Conservation (phyloP, 2,329 filamentous ascomycete genomes). For the Penicillium sp. region DNA sequence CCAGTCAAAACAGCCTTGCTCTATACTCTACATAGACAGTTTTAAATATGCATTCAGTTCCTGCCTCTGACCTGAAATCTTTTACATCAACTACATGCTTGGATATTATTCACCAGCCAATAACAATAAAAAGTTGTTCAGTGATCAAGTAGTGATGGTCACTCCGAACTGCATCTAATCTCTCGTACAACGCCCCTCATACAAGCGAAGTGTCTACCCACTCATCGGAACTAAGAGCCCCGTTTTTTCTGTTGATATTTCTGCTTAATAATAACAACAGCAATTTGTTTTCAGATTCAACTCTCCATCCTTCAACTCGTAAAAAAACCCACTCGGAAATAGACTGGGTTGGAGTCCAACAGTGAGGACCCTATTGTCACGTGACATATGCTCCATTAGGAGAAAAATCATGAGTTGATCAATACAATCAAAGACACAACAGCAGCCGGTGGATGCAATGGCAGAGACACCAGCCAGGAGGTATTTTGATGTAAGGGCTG, state of each 20-base stretch:
- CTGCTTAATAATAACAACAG: not conserved
- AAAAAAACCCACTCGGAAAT: not conserved
- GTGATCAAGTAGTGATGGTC: not conserved
- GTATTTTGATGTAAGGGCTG: not conserved
- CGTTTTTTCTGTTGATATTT: not conserved
- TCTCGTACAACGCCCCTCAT: not conserved
- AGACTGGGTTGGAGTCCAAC: not conserved
- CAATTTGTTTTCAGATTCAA: not conserved
- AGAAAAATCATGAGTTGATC: not conserved
- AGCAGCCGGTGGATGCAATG: not conserved
- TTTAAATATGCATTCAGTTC: not conserved
- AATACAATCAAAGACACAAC: not conserved
- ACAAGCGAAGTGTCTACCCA: not conserved
- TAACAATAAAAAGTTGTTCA: too few relatives aligned
- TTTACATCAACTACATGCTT: not conserved
- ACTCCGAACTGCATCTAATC: not conserved
- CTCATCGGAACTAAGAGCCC: not conserved
- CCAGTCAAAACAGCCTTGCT: not conserved
- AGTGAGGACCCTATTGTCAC: not conserved
- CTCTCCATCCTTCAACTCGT: not conserved
- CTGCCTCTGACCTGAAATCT: not conserved
- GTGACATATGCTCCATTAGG: not conserved
- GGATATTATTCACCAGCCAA: not conserved
- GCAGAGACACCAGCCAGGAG: not conserved
- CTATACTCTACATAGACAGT: not conserved